Base-by-base conservation (phyloP, 176 grass and related monocot species). In the Calamus simplicifolius region DNA sequence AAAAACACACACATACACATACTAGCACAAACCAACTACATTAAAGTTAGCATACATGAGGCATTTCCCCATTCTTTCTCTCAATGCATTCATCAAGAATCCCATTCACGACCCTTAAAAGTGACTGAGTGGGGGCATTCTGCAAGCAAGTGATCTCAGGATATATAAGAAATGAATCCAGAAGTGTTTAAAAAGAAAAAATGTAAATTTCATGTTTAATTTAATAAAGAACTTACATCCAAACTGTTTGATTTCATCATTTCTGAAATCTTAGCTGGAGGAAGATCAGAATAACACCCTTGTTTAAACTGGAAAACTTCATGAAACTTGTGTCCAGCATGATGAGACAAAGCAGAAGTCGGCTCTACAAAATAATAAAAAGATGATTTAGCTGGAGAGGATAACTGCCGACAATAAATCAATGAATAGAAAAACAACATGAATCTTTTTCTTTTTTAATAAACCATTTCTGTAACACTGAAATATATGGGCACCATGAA, bases 41-140 rank as follows among this genome's bases (percentile, higher is more conserved):
- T 80, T 81, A 49, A 71, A 56, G 78, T 67, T 70, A 81, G 78
- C 81, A 75, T 89, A 89, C 86, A 81, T 85, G 77, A 72, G 86
- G 81, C 64, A 85, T 81, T 81, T 85, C 81, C 68, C 71, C 86
- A 61, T 66, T 89, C 67, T 81, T 85, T 63, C 64, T 89, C 63
- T 81, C 81, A 69, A 89, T 79, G 57, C 83, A 69, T 79, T 79
- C 81, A 35, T 89, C 81, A 69, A 89, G 78, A 69, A 85, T 75
- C 21, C 54, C 63, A 72, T 85, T 89, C 50, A 76, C 78, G 69
- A 89, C 73, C 60, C 74, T 79, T 72, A 89, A 27, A 75, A 89
- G 86, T 72, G 86, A 85, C 64, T 85, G 86, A 3, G 86, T 85
- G 64, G 86, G 86, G 18, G 81, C 86, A 69, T 85, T 85, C 86